Evolutionary conservation across 2,329 filamentous ascomycete species (phyloP).

Genomic region (Emmonsiellopsis sp.): DNA sequence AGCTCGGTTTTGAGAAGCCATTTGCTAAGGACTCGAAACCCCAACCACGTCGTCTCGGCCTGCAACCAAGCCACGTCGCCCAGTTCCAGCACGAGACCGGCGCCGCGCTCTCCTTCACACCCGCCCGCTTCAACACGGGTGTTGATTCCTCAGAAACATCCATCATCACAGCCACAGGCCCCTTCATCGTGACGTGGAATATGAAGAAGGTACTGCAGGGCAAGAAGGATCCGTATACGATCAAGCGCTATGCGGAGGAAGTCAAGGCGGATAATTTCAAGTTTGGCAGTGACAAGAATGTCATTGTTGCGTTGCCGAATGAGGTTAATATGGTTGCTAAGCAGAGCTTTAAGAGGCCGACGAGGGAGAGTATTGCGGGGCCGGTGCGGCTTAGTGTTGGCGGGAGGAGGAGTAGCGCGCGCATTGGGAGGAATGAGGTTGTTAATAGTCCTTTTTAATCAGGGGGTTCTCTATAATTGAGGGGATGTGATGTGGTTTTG

Average conservation of each 20-base stretch:
- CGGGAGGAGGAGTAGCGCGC: conserved; percentile 42
- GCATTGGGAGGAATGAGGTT: conserved; percentile 65
- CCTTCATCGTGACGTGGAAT: conserved; percentile 95
- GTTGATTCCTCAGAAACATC: conserved; percentile 74
- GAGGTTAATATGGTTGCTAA: conserved; percentile 97
- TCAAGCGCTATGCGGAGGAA: conserved; percentile 91
- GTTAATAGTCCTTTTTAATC: conserved; percentile 60
- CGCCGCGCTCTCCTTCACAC: conserved; percentile 74
- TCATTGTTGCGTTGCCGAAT: conserved; percentile 92
- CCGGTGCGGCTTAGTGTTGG: conserved; percentile 37
- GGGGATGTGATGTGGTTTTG: not conserved
- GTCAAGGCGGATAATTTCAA: conserved; percentile 99
- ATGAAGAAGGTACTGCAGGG: conserved; percentile 79
- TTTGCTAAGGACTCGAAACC: conserved; percentile 92
- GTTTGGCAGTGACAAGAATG: conserved; percentile 92
- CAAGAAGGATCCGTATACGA: conserved; percentile 80
- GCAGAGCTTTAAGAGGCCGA: conserved; percentile 73
- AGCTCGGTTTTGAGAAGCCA: conserved; percentile 90
- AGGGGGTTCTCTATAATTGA: not conserved
- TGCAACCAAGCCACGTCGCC: conserved; percentile 85
- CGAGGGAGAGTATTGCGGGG: conserved; percentile 81
- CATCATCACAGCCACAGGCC: conserved; percentile 92
- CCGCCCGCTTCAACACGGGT: conserved; percentile 88
- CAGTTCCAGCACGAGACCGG: conserved; percentile 97
- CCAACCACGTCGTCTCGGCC: conserved; percentile 76